A percentile compares a stretch with the other conserved stretches of the same genome.
phyloP scores from a whole-genome alignment of 2,329 filamentous ascomycete genomes.

The Aureobasidium zeae region DNA sequence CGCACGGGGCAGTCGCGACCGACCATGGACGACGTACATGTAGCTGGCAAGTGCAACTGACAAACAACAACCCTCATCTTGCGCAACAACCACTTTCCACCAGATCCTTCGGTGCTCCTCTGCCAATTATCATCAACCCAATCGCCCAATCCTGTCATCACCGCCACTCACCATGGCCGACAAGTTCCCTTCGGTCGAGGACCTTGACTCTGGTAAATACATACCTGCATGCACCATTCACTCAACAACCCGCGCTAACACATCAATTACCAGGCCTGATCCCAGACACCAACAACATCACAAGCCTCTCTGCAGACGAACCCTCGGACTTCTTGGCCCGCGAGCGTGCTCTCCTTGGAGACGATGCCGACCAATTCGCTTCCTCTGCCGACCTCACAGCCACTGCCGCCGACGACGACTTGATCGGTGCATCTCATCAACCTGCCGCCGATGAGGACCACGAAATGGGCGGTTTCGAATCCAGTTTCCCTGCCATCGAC shows the following conservation, averaged over 20 bases:
- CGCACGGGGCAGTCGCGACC: too few relatives aligned
- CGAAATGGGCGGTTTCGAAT: constrained; percentile 62
- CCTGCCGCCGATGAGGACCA: constrained; percentile 38
- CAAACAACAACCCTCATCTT: not conserved
- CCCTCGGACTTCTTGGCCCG: constrained; percentile 81
- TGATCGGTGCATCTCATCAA: constrained; percentile 39
- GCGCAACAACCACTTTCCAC: too few relatives aligned
- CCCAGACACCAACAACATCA: constrained; percentile 38
- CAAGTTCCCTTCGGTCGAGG: constrained; percentile 44
- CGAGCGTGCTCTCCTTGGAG: constrained; percentile 81
- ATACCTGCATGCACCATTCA: constrained; percentile 2
- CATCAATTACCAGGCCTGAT: constrained; percentile 51
- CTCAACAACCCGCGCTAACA: constrained; percentile 18
- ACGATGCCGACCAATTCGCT: constrained; percentile 85
- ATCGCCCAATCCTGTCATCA: not conserved
- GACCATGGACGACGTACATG: too few relatives aligned
- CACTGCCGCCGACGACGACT: constrained; percentile 49
- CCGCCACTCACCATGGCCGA: constrained; percentile 35
- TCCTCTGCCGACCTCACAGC: constrained; percentile 61
- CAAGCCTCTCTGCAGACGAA: constrained; percentile 49
- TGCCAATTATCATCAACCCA: not conserved
- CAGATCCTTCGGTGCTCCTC: too few relatives aligned
- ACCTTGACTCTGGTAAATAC: constrained; percentile 43
- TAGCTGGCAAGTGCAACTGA: too few relatives aligned
- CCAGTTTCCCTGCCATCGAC: constrained; percentile 79